Evolutionary conservation across 495 filamentous ascomycete species (phyloP).

Genomic region (Recurvomyces mirabilis): DNA sequence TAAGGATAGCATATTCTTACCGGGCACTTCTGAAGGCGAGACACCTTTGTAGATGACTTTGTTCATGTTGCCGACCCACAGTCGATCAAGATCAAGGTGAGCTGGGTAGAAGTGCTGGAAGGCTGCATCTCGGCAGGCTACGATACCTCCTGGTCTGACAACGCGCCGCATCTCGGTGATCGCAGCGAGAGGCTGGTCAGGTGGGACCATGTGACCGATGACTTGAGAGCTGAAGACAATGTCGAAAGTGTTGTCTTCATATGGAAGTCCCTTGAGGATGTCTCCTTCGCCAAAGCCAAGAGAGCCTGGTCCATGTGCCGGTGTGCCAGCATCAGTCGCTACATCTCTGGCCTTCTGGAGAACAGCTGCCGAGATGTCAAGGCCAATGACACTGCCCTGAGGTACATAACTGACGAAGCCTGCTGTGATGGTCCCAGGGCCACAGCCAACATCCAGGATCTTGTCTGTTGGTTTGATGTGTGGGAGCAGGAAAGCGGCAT

Average conservation of each 20-base stretch:
- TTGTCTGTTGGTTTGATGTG: background rate
- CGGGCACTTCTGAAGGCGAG: no score
- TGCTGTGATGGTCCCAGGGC: constrained; percentile 21
- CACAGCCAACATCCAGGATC: constrained; percentile 17
- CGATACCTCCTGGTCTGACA: background rate
- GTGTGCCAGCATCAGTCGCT: background rate
- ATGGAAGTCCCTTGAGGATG: background rate
- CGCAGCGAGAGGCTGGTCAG: background rate
- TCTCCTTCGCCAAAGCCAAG: background rate
- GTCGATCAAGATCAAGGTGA: no score
- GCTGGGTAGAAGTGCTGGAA: no score
- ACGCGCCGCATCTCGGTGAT: background rate
- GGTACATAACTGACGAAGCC: constrained; percentile 21
- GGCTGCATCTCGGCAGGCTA: background rate
- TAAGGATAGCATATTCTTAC: no score
- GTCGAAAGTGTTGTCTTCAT: background rate
- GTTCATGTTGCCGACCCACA: no score
- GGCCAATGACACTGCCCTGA: background rate
- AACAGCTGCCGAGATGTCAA: background rate
- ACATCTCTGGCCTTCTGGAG: background rate
- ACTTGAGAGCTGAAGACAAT: background rate
- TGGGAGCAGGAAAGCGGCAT: constrained; percentile 7
- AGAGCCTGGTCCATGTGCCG: no score
- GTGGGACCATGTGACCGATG: background rate
- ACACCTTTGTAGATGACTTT: no score